Conservation (phyloP, 495 filamentous ascomycete genomes). For the Penicillium chermesinum region DNA sequence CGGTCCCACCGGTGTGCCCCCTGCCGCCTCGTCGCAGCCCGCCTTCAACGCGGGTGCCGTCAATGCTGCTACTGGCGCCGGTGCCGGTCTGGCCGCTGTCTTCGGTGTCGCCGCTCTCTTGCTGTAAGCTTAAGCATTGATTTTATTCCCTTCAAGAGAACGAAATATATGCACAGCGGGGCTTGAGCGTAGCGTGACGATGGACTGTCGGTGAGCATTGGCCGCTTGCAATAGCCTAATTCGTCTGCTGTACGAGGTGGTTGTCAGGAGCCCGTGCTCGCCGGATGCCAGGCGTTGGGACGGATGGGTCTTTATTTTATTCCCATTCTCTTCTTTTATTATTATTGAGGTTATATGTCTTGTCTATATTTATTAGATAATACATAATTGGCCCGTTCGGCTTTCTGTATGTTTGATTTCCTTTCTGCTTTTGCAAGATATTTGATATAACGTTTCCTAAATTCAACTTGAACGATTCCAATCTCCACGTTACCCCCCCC, state of each 20-base stretch:
- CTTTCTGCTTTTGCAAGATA: neutral
- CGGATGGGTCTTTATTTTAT: conserved; percentile 5
- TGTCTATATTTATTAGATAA: conserved; percentile 25
- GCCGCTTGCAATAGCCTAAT: neutral
- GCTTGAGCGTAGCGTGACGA: conserved; percentile 5
- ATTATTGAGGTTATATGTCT: conserved; percentile 22
- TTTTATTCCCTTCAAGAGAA: neutral
- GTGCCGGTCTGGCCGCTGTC: conserved; percentile 66
- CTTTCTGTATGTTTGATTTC: conserved; percentile 11
- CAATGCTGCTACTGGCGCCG: conserved; percentile 50
- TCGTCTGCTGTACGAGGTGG: conserved; percentile 8
- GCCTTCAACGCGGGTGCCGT: conserved; percentile 46
- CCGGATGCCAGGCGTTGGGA: conserved; percentile 10
- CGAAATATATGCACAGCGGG: conserved; percentile 1
- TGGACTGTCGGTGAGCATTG: neutral
- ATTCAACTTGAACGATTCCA: conserved; percentile 3
- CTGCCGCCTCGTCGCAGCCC: conserved; percentile 46
- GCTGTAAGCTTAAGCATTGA: conserved; percentile 50
- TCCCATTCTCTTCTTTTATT: conserved; percentile 9
- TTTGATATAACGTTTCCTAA: conserved; percentile 18
- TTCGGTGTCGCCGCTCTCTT: conserved; percentile 69
- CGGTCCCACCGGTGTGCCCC: conserved; percentile 25
- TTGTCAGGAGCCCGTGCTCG: neutral
- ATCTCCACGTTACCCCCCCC: too few species aligned
- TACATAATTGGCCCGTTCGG: conserved; percentile 19